Conservation (phyloP, 129 eudicot species). For the Sambucus nigra region DNA sequence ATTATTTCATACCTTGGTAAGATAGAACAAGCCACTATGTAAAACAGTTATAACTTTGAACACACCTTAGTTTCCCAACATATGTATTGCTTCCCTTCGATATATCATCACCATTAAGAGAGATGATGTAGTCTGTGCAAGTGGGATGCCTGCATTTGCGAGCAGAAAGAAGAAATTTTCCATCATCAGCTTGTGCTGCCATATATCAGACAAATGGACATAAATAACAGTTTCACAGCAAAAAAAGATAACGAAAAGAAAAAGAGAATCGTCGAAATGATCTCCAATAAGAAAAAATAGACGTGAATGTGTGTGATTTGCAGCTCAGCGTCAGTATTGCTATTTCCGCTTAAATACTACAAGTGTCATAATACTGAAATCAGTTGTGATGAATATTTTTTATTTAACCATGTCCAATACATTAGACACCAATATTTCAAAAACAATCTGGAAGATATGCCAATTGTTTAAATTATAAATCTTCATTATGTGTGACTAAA, state of each 20-base stretch:
- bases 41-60: constrained; percentile 3
- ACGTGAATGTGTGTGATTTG: too few relatives aligned
- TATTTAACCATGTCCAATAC: too few relatives aligned
- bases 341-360: too few relatives aligned
- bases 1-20: not conserved
- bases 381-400: too few relatives aligned
- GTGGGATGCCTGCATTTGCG: constrained; percentile 77
- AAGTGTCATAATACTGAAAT: too few relatives aligned
- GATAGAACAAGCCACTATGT: not conserved
- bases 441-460: too few relatives aligned
- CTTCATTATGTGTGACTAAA: too few relatives aligned
- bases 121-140: constrained; percentile 71
- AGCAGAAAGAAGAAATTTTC: constrained; percentile 94
- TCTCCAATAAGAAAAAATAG: too few relatives aligned
- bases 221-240: not conserved
- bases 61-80: constrained; percentile 77
- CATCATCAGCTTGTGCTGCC: constrained; percentile 83
- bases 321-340: too few relatives aligned
- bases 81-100: constrained; percentile 66
- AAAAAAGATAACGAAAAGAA: not conserved
- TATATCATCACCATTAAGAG: constrained; percentile 59
- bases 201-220: constrained; percentile 7
- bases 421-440: too few relatives aligned
- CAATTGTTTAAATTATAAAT: too few relatives aligned
- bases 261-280: too few relatives aligned